Evolutionary conservation across 2,329 filamentous ascomycete genomes (phyloP), one percentile per base, ranked within the genome.

Genomic region (Penicillium sp.): DNA sequence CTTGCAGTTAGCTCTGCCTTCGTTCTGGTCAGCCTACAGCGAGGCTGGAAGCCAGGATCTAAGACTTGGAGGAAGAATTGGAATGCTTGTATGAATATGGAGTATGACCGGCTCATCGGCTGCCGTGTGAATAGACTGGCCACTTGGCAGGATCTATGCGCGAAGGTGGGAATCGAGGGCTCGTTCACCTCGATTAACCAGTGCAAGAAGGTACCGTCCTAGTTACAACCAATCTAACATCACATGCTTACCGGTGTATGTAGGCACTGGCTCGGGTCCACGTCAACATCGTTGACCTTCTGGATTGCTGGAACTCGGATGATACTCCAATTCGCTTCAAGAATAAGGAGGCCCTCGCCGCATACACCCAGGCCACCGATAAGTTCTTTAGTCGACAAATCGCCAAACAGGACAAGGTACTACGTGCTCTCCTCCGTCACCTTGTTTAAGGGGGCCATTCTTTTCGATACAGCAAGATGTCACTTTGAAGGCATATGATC

Each of bases 261-360:
- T 10, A 72, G 67, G 61, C 60, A 8, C 46, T 72, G 8, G 51
- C 55, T 2, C 48, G 33, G 3, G 51, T 70, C 1, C 44, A 68
- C 38, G 65, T 72, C 36, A 72, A 71, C 46, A 56, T 70, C 10
- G 56, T 72, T 9, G 68, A 73, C 50, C 22, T 72, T 4, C 43
- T 72, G 11, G 65, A 73, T 2, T 59, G 58, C 37, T 63, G 63
- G 54, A 54, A 44, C 1, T 47, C 12, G 12, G 31, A 33, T 10
- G 12, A 5, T 12, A 33, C 14, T 16, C 31, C 31, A 7, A 33
- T 16, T 33, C 12, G 31, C 4, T 33, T 33, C 6, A 33, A 33
- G 31, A 33, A 14, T 12, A 33, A 33, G 31, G 10, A 16, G 14
- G 31, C 12, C 14, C 31, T 33, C 31, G 31, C 31, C 14, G 31